A percentile compares a stretch with the other conserved stretches of the same genome.
Evolutionary conservation across 805 yeast species (phyloP).

Genomic region (Yamadazyma takamatsuzukensis): DNA sequence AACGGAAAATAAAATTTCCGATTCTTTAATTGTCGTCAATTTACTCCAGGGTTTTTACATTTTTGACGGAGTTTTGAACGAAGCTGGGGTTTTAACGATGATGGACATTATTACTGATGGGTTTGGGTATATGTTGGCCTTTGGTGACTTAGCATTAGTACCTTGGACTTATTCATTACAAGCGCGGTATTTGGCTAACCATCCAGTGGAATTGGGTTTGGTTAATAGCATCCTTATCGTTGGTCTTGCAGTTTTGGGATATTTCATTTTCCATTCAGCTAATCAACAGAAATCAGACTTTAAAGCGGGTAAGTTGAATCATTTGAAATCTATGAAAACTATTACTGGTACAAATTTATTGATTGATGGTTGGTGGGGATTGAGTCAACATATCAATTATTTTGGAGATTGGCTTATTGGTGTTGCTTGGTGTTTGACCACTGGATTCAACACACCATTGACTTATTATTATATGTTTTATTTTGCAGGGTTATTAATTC

Average conservation of each 20-base stretch:
- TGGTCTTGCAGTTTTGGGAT: conserved; percentile 57
- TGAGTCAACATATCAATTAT: conserved; percentile 89
- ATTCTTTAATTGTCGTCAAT: conserved; percentile 69
- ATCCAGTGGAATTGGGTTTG: conserved; percentile 53
- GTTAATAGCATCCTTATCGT: conserved; percentile 38
- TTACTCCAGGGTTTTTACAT: conserved; percentile 76
- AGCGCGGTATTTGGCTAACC: conserved; percentile 60
- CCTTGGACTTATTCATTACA: conserved; percentile 91
- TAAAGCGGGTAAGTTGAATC: conserved; percentile 69
- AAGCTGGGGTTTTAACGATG: conserved; percentile 87
- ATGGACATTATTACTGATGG: conserved; percentile 97
- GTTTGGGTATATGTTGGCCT: conserved; percentile 92
- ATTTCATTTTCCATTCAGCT: conserved; percentile 76
- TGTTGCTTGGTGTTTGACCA: conserved; percentile 87
- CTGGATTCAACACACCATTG: conserved; percentile 75
- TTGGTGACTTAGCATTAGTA: conserved; percentile 90
- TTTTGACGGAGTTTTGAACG: conserved; percentile 88
- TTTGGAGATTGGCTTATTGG: conserved; percentile 95
- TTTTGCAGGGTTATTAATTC: conserved; percentile 77
- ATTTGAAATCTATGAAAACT: conserved; percentile 61
- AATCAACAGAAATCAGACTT: conserved; percentile 84
- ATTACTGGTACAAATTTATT: conserved; percentile 74
- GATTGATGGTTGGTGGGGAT: conserved; percentile 95
- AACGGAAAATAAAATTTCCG: conserved; percentile 53
- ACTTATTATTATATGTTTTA: conserved; percentile 86